Base-by-base conservation (phyloP, 768 basidiomycete species). In the Boletus rufocinnamomeus region DNA sequence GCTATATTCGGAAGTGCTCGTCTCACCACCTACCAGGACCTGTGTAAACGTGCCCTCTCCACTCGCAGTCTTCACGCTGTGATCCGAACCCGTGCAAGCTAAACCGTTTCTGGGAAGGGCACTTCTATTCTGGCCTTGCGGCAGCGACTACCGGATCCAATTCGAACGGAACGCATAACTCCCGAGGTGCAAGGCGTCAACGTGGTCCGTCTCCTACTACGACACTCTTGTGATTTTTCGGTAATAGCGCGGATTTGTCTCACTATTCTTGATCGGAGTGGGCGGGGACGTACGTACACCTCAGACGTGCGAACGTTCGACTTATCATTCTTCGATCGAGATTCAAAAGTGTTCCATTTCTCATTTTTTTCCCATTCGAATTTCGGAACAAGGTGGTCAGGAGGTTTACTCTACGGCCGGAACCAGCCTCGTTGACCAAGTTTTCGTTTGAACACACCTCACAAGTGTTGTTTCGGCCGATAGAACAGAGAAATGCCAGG, bases 171-270 rank as follows among this genome's bases (percentile, higher is more conserved):
- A 46, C 55, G n/a, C 17, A 28, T 8, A 41, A 57, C 6, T 32
- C 35, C 41, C 32, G 48, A 64, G 52, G 63, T 46, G 52, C 63
- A 27, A 60, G 37, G 60, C 8, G 7, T 30, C 60, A 50, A 47
- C 60, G 60, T 61, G 60, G 44, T 30, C 41, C 14, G n/a, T 55
- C 48, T 55, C 52, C 47, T 40, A 38, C 34, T 44, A 64, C 52
- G n/a, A 37, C 35, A 37, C 14, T 35, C 41, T 60, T 35, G 37
- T 32, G 38, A 53, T 51, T 35, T 38, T 49, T 44, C 45, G 56
- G 56, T 44, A 52, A 64, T 62, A 50, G 38, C 57, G 37, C 37
- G 21, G 52, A 62, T 34, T 52, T 56, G 35, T 45, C 43, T 50
- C 53, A 17, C 11, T 41, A 21, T 23, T 25, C 30, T 43, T 53